Evolutionary conservation across 2,329 filamentous ascomycete species (phyloP).

Genomic region (Talaromyces sp.): DNA sequence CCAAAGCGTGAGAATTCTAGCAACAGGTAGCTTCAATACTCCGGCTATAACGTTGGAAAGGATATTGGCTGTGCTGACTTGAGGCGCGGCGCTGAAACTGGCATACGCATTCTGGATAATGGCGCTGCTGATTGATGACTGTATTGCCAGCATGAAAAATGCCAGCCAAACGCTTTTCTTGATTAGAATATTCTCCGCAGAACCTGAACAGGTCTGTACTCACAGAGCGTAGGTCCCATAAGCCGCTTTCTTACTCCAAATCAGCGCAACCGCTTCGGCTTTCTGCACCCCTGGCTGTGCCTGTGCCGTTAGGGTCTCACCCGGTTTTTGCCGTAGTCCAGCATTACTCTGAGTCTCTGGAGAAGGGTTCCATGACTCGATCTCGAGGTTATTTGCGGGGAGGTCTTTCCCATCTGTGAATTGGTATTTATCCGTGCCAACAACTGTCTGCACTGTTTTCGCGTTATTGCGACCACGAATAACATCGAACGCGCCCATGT

Average conservation of each 20-base stretch:
- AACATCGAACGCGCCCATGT: not conserved
- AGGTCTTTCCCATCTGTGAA: slow-evolving; percentile 1
- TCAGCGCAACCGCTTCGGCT: slow-evolving; percentile 36
- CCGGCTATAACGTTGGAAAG: slow-evolving; percentile 55
- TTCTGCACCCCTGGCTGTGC: slow-evolving; percentile 32
- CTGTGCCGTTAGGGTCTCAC: slow-evolving; percentile 18
- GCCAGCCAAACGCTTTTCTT: slow-evolving; percentile 39
- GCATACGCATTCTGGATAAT: slow-evolving; percentile 49
- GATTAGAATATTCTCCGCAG: slow-evolving; percentile 14
- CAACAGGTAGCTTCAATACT: slow-evolving; percentile 55
- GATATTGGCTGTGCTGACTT: slow-evolving; percentile 49
- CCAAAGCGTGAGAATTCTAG: slow-evolving; percentile 60
- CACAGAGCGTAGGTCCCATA: slow-evolving; percentile 28
- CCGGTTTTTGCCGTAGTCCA: slow-evolving; percentile 9
- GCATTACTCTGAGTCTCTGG: slow-evolving; percentile 18
- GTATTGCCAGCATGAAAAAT: slow-evolving; percentile 42
- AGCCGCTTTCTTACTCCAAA: slow-evolving; percentile 34
- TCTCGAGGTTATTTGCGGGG: slow-evolving; percentile 16
- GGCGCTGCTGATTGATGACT: slow-evolving; percentile 36
- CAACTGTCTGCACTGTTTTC: not conserved
- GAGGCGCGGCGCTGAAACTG: slow-evolving; percentile 49
- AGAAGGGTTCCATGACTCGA: slow-evolving; percentile 20
- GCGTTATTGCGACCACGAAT: not conserved
- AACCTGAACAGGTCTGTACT: not conserved
- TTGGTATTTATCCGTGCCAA: not conserved